Evolutionary conservation across 352 stramenopile genomes (phyloP).

Genomic region (Phytophthora litchii): DNA sequence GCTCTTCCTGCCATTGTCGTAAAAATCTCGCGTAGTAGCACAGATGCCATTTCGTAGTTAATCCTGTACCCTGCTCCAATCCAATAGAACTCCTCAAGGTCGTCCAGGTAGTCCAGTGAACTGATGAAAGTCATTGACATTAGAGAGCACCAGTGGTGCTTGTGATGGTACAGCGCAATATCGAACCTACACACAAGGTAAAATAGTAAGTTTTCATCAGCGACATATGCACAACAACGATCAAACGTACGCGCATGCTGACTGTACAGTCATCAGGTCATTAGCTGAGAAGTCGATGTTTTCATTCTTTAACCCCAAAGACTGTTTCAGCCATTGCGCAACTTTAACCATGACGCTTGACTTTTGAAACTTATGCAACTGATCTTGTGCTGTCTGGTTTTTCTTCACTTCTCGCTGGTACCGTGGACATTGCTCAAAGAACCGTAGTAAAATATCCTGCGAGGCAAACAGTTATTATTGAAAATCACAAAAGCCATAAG

Average conservation of each 20-base stretch:
- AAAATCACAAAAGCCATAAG: neutral
- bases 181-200: slow-evolving; percentile 37
- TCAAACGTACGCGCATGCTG: slow-evolving; percentile 49
- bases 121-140: slow-evolving; percentile 33
- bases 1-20: slow-evolving; percentile 27
- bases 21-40: slow-evolving; percentile 46
- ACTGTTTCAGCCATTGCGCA: slow-evolving; percentile 22
- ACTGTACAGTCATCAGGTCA: slow-evolving; percentile 44
- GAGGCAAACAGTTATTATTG: neutral
- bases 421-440: slow-evolving; percentile 63
- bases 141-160: slow-evolving; percentile 51
- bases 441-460: slow-evolving; percentile 57
- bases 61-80: slow-evolving; percentile 50
- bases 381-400: slow-evolving; percentile 37
- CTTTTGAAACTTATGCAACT: slow-evolving; percentile 41
- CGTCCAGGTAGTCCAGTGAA: slow-evolving; percentile 49
- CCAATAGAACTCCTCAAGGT: slow-evolving; percentile 57
- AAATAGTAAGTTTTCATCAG: neutral
- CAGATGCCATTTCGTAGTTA: slow-evolving; percentile 57
- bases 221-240: neutral
- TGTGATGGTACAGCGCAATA: slow-evolving; percentile 49
- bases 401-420: slow-evolving; percentile 57
- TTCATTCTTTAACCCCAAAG: slow-evolving; percentile 25
- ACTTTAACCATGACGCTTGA: slow-evolving; percentile 26
- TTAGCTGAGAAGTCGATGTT: slow-evolving; percentile 35